A percentile compares a stretch with the other conserved stretches of the same genome.
phyloP scores from a whole-genome alignment of 371 early-diverging fungal species.

The Mucor circinelloides region DNA sequence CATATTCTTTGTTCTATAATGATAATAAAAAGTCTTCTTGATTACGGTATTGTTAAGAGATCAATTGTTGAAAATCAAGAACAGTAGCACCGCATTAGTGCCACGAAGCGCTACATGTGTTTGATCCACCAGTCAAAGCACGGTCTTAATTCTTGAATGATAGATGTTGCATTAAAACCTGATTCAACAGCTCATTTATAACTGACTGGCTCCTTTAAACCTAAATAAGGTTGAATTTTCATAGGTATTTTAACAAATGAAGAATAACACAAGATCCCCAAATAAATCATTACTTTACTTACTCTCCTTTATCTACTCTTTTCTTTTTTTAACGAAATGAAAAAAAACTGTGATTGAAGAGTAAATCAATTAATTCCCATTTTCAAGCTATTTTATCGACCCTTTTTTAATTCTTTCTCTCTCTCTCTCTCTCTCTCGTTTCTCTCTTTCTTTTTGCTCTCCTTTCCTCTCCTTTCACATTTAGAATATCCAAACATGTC shows the following conservation, averaged over 20 bases:
- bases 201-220: neutral
- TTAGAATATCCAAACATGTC: constrained; percentile 7
- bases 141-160: too few relatives aligned
- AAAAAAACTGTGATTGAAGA: neutral
- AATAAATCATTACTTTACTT: neutral
- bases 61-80: neutral
- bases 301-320: neutral
- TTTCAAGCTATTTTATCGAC: neutral
- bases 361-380: neutral
- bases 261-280: neutral
- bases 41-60: neutral
- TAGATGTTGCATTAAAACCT: neutral
- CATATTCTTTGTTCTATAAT: neutral
- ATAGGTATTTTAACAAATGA: constrained; percentile 1
- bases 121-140: neutral
- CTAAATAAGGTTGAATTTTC: neutral
- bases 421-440: neutral
- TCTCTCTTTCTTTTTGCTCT: neutral
- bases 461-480: neutral
- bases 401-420: neutral
- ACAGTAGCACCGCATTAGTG: neutral
- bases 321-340: neutral
- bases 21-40: neutral
- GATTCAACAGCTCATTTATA: neutral
- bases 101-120: neutral